A percentile compares a stretch with the other conserved stretches of the same genome.
Conservation (phyloP, 2,329 filamentous ascomycete species). For the Scedosporium dehoogii region DNA sequence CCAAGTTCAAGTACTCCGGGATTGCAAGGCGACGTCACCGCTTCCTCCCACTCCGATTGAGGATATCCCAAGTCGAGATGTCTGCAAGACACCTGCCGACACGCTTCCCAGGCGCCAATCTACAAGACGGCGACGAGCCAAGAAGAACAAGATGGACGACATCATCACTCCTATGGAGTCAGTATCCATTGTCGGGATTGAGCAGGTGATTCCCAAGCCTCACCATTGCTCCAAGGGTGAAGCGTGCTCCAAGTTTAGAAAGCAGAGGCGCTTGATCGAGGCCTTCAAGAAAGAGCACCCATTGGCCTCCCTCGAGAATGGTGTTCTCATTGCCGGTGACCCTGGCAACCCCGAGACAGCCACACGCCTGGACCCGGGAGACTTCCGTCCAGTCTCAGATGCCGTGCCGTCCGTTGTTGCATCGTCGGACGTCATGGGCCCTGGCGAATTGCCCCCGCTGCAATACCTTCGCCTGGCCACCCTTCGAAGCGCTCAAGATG, state of each 20-base stretch:
- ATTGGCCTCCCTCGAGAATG: slow-evolving; percentile 33
- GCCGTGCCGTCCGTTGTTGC: slow-evolving; percentile 74
- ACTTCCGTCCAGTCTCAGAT: slow-evolving; percentile 53
- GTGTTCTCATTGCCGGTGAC: slow-evolving; percentile 69
- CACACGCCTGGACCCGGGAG: slow-evolving; percentile 11
- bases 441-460: slow-evolving; percentile 51
- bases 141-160: slow-evolving; percentile 35
- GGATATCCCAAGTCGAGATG: slow-evolving; percentile 43
- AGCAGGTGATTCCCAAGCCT: slow-evolving; percentile 75
- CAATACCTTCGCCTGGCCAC: slow-evolving; percentile 60
- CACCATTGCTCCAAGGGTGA: slow-evolving; percentile 82
- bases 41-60: slow-evolving; percentile 51
- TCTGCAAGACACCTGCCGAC: slow-evolving; percentile 20
- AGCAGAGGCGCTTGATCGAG: slow-evolving; percentile 68
- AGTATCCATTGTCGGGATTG: slow-evolving; percentile 84
- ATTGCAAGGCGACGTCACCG: slow-evolving; percentile 40
- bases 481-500: slow-evolving; percentile 46
- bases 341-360: slow-evolving; percentile 66
- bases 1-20: slow-evolving; percentile 61
- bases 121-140: not conserved
- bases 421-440: slow-evolving; percentile 82
- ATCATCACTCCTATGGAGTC: slow-evolving; percentile 71
- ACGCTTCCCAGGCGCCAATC: slow-evolving; percentile 22
- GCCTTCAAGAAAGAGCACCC: slow-evolving; percentile 69
- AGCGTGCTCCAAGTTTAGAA: slow-evolving; percentile 72